Evolutionary conservation across 148 eudicot genomes (phyloP), one percentile per base, ranked within the genome.

Genomic region (Rhododendron vialii): DNA sequence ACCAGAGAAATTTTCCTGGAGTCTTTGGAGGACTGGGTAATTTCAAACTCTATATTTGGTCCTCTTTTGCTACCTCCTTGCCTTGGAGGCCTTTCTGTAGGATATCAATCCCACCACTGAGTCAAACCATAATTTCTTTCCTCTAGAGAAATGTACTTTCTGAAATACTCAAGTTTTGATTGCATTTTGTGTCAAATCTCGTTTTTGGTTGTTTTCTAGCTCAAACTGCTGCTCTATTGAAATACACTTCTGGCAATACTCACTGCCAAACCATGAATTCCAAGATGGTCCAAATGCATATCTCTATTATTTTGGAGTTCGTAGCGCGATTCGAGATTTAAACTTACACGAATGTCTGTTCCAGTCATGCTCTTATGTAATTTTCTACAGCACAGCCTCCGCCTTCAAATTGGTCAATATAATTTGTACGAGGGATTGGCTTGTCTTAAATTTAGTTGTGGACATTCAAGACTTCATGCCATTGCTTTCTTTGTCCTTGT

Each of bases 101-200:
- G 30, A 45, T n/a, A 24, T 83, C 3, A 83, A 67, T 28, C 41
- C 78, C 73, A 20, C 18, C 18, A 57, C 59, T 14, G 17, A 30
- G 63, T 83, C 78, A 47, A 83, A 17, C 61, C 78, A 30, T 73
- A 83, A 10, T 83, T 69, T 69, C 57, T 30, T 65, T 83, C 85
- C 24, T 35, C 20, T 28, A 12, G 67, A 20, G 35, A 81, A 81
- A 81, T 81, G 69, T 81, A 57, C 83, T 55, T 81, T 55, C 14
- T 35, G 83, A 55, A 36, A 36, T 6, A 57, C 69, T 57, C 47
- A 20, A 8, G 20, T 81, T 81, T 57, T 57, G 26, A 81, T 81
- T 81, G 47, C 69, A 0, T 53, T 20, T 20, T 30, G 67, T 81
- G 22, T 48, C 82, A 80, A 30, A 78, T 50, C 22, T 79, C 8